Evolutionary conservation across 2,329 filamentous ascomycete species (phyloP).

Genomic region (Drechmeria coniospora): DNA sequence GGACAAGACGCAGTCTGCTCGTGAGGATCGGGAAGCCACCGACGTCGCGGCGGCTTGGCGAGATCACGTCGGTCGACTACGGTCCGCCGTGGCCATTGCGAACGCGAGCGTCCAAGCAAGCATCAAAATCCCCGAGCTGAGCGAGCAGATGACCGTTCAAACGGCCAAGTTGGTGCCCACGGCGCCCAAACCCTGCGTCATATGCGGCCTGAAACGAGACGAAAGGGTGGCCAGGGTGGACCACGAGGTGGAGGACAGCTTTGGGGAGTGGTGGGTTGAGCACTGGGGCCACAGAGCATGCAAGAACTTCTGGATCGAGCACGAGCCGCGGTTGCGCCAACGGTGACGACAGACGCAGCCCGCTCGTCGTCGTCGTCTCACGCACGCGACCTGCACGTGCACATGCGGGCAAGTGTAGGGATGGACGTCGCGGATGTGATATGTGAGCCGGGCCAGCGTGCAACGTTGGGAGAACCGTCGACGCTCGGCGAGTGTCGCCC

Average conservation of each 20-base stretch:
- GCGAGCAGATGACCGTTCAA: constrained; percentile 51
- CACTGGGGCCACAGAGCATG: constrained; percentile 73
- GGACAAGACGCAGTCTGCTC: constrained; percentile 65
- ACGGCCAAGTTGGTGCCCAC: constrained; percentile 58
- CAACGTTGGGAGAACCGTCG: too few relatives aligned
- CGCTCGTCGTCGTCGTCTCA: neutral
- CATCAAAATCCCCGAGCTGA: constrained; percentile 54
- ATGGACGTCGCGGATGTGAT: too few relatives aligned
- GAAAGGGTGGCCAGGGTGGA: constrained; percentile 69
- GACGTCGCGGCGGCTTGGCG: constrained; percentile 67
- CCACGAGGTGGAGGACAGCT: constrained; percentile 67
- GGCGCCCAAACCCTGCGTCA: constrained; percentile 59
- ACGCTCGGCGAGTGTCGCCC: too few relatives aligned
- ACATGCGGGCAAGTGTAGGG: too few relatives aligned
- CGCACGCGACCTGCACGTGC: neutral
- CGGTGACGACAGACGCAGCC: constrained; percentile 26
- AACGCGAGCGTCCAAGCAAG: constrained; percentile 39
- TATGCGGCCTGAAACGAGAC: constrained; percentile 80
- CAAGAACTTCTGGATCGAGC: constrained; percentile 70
- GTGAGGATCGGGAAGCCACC: constrained; percentile 71
- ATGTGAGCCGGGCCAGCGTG: too few relatives aligned
- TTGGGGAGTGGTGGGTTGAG: constrained; percentile 93
- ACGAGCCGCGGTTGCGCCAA: constrained; percentile 54
- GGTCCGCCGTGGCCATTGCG: constrained; percentile 53
- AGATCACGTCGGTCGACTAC: constrained; percentile 57